Percentiles rank a stretch among this genome's conserved stretches.
phyloP scores from a whole-genome alignment of 768 basidiomycete species.

The Sarcodon aspratus region DNA sequence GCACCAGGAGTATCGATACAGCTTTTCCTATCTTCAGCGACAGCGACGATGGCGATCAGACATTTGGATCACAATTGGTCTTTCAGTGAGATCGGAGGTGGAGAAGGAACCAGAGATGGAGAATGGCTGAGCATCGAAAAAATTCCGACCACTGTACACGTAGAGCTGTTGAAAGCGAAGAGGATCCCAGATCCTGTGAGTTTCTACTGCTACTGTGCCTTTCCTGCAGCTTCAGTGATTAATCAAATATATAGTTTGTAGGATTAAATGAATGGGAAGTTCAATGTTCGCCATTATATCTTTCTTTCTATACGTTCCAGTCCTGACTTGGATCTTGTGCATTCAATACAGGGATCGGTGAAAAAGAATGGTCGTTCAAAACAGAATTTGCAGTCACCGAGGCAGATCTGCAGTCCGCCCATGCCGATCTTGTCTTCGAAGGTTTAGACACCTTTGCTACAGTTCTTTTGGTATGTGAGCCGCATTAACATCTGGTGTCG shows the following conservation, averaged over 20 bases:
- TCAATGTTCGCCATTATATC: slow-evolving; percentile 48
- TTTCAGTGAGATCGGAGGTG: slow-evolving; percentile 58
- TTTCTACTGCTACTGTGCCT: neutral
- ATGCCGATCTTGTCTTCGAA: slow-evolving; percentile 76
- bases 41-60: slow-evolving; percentile 13
- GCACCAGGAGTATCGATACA: too few species aligned
- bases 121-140: slow-evolving; percentile 57
- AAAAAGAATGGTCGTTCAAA: slow-evolving; percentile 77
- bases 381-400: slow-evolving; percentile 44
- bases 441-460: slow-evolving; percentile 84
- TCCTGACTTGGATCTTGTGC: neutral
- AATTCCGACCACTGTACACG: slow-evolving; percentile 83
- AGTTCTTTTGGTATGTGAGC: slow-evolving; percentile 47
- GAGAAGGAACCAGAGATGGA: slow-evolving; percentile 37
- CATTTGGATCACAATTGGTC: slow-evolving; percentile 39
- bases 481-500: neutral
- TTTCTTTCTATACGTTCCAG: too few species aligned
- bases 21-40: neutral
- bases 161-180: slow-evolving; percentile 63
- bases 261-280: slow-evolving; percentile 84
- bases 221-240: neutral
- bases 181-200: slow-evolving; percentile 78
- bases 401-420: slow-evolving; percentile 29
- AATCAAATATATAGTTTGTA: slow-evolving; percentile 36
- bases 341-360: slow-evolving; percentile 65